A percentile compares a stretch with the other conserved stretches of the same genome.
Conservation (phyloP, 2,329 filamentous ascomycete species). For the Colletotrichum trifolii region DNA sequence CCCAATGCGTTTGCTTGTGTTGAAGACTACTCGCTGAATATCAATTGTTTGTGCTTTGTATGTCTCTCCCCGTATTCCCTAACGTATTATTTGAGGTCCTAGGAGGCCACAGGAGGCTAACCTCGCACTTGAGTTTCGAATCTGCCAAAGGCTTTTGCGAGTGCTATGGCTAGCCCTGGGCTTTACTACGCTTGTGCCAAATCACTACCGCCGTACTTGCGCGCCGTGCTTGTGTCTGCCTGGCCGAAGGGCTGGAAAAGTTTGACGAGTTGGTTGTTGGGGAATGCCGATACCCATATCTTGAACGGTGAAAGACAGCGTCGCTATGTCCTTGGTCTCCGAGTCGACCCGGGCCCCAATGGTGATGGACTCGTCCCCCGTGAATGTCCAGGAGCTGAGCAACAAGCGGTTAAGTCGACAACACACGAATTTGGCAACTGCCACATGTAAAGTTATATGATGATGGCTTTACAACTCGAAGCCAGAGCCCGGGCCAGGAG, state of each 20-base stretch:
- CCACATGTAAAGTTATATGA: slow-evolving; percentile 26
- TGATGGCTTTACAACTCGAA: slow-evolving; percentile 4
- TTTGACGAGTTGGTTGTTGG: slow-evolving; percentile 82
- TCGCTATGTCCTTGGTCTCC: slow-evolving; percentile 77
- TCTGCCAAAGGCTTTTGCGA: no score
- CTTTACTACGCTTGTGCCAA: slow-evolving; percentile 57
- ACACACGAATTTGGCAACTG: slow-evolving; percentile 1
- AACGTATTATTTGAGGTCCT: no score
- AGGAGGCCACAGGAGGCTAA: no score
- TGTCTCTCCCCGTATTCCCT: no score
- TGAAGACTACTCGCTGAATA: no score
- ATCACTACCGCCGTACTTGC: slow-evolving; percentile 92
- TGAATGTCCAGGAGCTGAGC: slow-evolving; percentile 63
- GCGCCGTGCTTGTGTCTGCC: slow-evolving; percentile 88
- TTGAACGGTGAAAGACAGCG: slow-evolving; percentile 84
- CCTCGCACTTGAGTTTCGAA: no score
- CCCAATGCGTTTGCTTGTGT: no score
- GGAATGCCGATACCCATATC: slow-evolving; percentile 95
- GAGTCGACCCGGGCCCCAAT: slow-evolving; percentile 80
- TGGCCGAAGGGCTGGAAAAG: slow-evolving; percentile 94
- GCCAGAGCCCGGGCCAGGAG: background rate
- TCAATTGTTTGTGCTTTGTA: no score
- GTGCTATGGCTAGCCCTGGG: no score
- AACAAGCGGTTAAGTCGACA: slow-evolving; percentile 21
- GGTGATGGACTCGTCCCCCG: slow-evolving; percentile 85